phyloP scores from a whole-genome alignment of 2,329 filamentous ascomycete genomes.

The Verticillium nubilum region DNA sequence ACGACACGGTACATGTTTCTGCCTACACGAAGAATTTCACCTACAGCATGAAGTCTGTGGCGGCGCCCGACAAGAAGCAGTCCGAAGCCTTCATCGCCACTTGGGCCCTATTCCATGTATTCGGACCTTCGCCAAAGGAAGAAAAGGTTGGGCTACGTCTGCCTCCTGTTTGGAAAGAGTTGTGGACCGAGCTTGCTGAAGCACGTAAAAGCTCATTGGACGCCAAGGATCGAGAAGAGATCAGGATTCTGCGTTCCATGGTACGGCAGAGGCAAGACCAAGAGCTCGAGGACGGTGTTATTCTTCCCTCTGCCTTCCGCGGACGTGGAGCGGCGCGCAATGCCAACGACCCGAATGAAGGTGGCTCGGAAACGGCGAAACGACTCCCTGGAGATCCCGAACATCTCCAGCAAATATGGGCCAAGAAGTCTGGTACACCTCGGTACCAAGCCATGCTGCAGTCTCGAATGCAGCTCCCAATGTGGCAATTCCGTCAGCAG shows the following conservation, averaged over 20 bases:
- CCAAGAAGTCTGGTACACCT: conserved; percentile 47
- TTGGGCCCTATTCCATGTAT: conserved; percentile 74
- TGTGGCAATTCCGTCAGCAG: conserved; percentile 77
- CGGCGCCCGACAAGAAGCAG: conserved; percentile 70
- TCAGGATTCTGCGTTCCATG: conserved; percentile 64
- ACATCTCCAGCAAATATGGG: conserved; percentile 53
- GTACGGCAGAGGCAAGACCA: conserved; percentile 64
- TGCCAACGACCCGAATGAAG: conserved; percentile 42
- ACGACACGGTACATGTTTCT: conserved; percentile 31
- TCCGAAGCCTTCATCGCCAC: conserved; percentile 86
- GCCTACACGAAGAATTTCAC: conserved; percentile 47
- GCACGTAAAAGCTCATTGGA: conserved; percentile 66
- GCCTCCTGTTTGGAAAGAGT: conserved; percentile 74
- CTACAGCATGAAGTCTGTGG: conserved; percentile 69
- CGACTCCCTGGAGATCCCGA: conserved; percentile 34
- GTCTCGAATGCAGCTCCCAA: conserved; percentile 75
- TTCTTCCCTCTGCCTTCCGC: conserved; percentile 72
- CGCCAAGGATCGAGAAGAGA: conserved; percentile 59
- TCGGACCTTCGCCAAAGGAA: conserved; percentile 71
- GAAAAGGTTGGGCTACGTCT: conserved; percentile 79
- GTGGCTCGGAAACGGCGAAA: conserved; percentile 28
- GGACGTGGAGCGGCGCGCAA: conserved; percentile 46
- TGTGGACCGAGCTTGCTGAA: conserved; percentile 76
- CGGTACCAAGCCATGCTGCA: conserved; percentile 76
- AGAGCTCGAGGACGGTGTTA: conserved; percentile 67